Conservation (phyloP, 2,329 filamentous ascomycete species). For the Xylaria sp. region DNA sequence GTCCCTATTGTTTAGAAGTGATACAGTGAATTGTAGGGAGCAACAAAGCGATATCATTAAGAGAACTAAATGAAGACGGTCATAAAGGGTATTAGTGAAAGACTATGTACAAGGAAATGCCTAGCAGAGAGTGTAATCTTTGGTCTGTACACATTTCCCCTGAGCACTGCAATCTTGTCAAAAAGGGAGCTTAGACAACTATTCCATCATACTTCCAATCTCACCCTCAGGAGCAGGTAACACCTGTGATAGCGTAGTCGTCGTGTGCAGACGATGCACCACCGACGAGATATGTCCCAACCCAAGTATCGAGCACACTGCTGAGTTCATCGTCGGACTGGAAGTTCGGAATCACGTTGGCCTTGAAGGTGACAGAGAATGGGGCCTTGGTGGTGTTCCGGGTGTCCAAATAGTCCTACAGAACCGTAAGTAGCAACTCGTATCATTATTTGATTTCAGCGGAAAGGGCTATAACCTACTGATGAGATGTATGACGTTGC, state of each 20-base stretch:
- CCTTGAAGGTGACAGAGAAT: constrained; percentile 31
- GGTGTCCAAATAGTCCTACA: constrained; percentile 30
- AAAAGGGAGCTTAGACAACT: neutral
- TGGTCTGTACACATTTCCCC: neutral
- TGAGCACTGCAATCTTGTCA: neutral
- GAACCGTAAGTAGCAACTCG: constrained; percentile 8
- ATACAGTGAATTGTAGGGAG: neutral
- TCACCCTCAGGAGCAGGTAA: constrained; percentile 24
- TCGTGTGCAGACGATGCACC: constrained; percentile 14
- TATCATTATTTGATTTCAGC: neutral
- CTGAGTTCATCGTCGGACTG: constrained; percentile 6
- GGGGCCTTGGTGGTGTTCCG: constrained; percentile 29
- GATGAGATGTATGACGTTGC: constrained; percentile 25
- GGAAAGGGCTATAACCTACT: constrained; percentile 16
- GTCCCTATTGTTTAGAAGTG: neutral
- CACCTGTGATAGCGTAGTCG: constrained; percentile 26
- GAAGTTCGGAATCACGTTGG: constrained; percentile 28
- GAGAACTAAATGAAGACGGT: neutral
- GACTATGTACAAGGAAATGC: constrained; percentile 8
- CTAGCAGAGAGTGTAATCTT: neutral
- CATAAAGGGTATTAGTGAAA: constrained; percentile 21
- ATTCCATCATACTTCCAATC: neutral
- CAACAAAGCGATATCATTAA: neutral
- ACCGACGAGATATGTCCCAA: constrained; percentile 34
- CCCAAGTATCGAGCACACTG: constrained; percentile 26